A percentile compares a stretch with the other conserved stretches of the same genome.
phyloP scores from a whole-genome alignment of 2,329 filamentous ascomycete genomes.

The Exophiala bonariae region DNA sequence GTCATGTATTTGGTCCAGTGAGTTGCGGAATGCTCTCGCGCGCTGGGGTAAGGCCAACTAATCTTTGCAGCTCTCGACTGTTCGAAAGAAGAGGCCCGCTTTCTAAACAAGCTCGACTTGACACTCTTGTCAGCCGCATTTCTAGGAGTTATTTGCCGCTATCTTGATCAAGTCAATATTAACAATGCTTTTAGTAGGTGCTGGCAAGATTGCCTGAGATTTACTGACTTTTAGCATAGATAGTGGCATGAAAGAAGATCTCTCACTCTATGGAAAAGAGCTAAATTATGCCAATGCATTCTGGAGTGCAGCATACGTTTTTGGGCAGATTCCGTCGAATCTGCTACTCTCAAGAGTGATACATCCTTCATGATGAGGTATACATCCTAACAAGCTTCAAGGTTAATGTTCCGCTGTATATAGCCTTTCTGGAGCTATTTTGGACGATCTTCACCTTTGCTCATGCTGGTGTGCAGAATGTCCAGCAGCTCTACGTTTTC shows the following conservation, averaged over 20 bases:
- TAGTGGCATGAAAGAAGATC: slow-evolving; percentile 37
- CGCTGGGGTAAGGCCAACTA: background rate
- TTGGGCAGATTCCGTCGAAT: slow-evolving; percentile 32
- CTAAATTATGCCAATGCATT: slow-evolving; percentile 40
- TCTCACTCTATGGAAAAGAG: slow-evolving; percentile 37
- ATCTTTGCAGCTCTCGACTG: slow-evolving; percentile 1
- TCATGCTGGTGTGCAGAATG: slow-evolving; percentile 90
- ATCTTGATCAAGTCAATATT: slow-evolving; percentile 43
- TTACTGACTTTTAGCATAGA: slow-evolving; percentile 3
- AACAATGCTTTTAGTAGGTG: slow-evolving; percentile 41
- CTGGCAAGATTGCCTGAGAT: background rate
- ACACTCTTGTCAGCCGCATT: background rate
- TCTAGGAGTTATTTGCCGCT: slow-evolving; percentile 10
- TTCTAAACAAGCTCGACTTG: slow-evolving; percentile 6
- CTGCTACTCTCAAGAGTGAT: slow-evolving; percentile 44
- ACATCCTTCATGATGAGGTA: slow-evolving; percentile 52
- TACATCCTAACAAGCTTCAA: slow-evolving; percentile 36
- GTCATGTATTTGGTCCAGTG: slow-evolving; percentile 4
- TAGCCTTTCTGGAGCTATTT: slow-evolving; percentile 32
- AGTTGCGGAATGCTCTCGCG: background rate
- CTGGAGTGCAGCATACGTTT: slow-evolving; percentile 21
- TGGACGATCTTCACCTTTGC: slow-evolving; percentile 68
- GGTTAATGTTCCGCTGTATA: slow-evolving; percentile 31
- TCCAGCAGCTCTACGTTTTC: slow-evolving; percentile 54
- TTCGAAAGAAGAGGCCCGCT: slow-evolving; percentile 6